Percentiles rank a stretch among this genome's conserved stretches.
Conservation (phyloP, 768 basidiomycete species). For the Coprinellus aureogranulatus region DNA sequence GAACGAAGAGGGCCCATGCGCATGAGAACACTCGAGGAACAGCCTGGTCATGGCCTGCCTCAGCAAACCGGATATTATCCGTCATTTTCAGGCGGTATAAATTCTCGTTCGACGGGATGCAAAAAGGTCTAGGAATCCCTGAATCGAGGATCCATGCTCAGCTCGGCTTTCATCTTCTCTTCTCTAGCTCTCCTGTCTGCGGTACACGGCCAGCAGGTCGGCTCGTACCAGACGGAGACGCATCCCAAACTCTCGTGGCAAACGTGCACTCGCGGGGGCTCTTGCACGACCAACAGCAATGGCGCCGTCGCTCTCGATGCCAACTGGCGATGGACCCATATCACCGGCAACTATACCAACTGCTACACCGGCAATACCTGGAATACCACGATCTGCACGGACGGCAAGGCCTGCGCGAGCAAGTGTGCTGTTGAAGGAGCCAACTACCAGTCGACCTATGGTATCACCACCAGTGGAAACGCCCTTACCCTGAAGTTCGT, state of each 20-base stretch:
- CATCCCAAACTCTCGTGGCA: constrained; percentile 43
- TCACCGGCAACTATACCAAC: constrained; percentile 33
- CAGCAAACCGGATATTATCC: constrained; percentile 4
- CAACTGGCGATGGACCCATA: constrained; percentile 52
- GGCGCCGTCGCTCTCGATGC: constrained; percentile 38
- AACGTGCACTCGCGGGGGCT: constrained; percentile 36
- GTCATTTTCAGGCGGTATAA: not conserved
- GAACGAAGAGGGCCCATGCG: not conserved
- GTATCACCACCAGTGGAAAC: constrained; percentile 46
- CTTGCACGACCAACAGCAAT: constrained; percentile 31
- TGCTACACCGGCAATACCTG: constrained; percentile 55
- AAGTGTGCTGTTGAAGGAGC: constrained; percentile 45
- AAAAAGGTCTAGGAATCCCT: too few relatives aligned
- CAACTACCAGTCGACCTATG: constrained; percentile 49
- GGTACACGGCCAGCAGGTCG: constrained; percentile 42
- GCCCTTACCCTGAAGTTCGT: constrained; percentile 46
- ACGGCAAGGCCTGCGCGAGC: constrained; percentile 43
- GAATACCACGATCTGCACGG: constrained; percentile 50
- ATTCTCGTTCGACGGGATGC: too few relatives aligned
- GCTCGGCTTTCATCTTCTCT: not conserved
- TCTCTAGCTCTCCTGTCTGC: constrained; percentile 22
- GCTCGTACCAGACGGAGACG: constrained; percentile 41
- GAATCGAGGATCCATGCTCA: not conserved
- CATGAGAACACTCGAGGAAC: not conserved
- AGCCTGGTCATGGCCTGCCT: not conserved